Base-by-base conservation (phyloP, 306 rosid genomes). In the Fragaria ananassa region DNA sequence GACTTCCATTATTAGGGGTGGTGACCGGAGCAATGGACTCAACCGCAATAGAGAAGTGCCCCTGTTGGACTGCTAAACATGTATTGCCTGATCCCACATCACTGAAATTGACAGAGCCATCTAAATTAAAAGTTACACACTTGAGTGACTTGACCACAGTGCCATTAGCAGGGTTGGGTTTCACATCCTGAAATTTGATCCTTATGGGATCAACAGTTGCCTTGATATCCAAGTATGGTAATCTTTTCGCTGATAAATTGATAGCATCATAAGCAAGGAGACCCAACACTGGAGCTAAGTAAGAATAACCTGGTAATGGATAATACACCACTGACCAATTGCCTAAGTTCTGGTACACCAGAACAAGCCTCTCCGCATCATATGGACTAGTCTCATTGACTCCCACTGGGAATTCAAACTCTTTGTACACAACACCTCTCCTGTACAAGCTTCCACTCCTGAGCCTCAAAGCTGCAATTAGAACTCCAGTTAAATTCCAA, bases 271-370 rank as follows among this genome's bases (percentile, higher is more conserved):
- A 96, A 78, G 93, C 97, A 68, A 91, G 91, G 44, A 96, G 91
- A 49, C 98, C 99, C 78, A 92, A 71, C 18, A 96, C 88, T 19
- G 99, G 98, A 57, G 99, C 83, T 70, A 92, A 86, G 82, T 84
- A 87, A 35, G 89, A 85, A 77, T 91, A 83, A 50, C 90, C 87
- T n/a, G 83, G 77, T 80, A 96, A 80, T 0, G 87, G 84, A 76
- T 91, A 96, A 75, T 87, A 96, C 71, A 5, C 53, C 25, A 8
- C n/a, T 15, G 98, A 92, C 90, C 80, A 81, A 71, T 83, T 83
- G 25, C 93, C 96, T 71, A 96, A 75, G 81, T 91, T 88, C 80
- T 92, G 99, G 88, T 96, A 96, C 84, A 96, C 93, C 68, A 95
- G 85, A 83, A 92, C 90, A 79, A 95, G 85, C 80, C 99, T 95